A percentile compares a stretch with the other conserved stretches of the same genome.
These are phyloP conservation scores for Penicillium manginii DNA, from an alignment of 495 filamentous ascomycete species.

Conservation along the genomic window DNA sequence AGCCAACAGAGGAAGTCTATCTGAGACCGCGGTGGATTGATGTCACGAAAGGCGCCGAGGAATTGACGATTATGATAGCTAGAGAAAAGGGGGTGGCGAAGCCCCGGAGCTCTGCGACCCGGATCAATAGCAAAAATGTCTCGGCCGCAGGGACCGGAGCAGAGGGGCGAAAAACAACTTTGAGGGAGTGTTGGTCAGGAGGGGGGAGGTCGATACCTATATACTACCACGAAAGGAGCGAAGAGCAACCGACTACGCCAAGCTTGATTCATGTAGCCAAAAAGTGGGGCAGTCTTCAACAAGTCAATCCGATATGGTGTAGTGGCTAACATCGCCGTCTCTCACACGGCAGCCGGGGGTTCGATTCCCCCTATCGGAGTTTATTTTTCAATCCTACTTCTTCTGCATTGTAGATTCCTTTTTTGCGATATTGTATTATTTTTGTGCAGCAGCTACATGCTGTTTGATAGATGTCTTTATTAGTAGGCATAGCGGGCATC, in stretches of 20 bases:
- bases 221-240: constrained; percentile 5
- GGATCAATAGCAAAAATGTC: constrained; percentile 10
- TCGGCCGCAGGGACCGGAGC: neutral
- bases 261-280: neutral
- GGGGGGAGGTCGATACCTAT: neutral
- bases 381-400: no score
- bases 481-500: no score
- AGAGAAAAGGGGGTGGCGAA: constrained; percentile 15
- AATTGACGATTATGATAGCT: neutral
- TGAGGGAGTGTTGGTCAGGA: neutral
- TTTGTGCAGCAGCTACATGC: no score
- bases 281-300: neutral
- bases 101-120: constrained; percentile 5
- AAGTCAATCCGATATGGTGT: constrained; percentile 39
- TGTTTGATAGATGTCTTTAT: no score
- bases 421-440: no score
- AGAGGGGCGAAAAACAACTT: neutral
- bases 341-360: constrained; percentile 40
- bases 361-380: constrained; percentile 30
- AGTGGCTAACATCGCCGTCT: constrained; percentile 42
- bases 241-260: neutral
- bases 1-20: neutral
- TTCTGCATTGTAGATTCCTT: no score
- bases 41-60: neutral
- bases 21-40: neutral